A percentile compares a stretch with the other conserved stretches of the same genome.
Evolutionary conservation across 225 moss, liverwort and hornwort genomes (phyloP).

Genomic region (Antitrichia curtipendula): DNA sequence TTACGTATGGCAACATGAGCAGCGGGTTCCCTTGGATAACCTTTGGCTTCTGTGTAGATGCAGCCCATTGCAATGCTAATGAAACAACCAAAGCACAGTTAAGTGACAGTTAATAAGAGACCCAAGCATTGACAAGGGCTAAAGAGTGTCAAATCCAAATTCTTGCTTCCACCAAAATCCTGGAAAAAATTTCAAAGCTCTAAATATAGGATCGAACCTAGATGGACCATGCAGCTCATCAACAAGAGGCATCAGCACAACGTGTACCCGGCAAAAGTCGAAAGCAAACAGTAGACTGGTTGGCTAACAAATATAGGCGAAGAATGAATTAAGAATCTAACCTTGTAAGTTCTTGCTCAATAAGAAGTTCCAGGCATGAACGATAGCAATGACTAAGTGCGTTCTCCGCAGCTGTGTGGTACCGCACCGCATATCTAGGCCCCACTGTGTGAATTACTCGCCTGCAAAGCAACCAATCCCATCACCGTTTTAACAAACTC

Average conservation of each 20-base stretch:
- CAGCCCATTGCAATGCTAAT: slow-evolving; percentile 83
- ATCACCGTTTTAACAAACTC: not conserved
- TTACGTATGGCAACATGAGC: slow-evolving; percentile 97
- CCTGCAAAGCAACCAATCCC: slow-evolving; percentile 37
- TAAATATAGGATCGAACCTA: not conserved
- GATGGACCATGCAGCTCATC: not conserved
- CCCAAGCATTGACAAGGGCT: not conserved
- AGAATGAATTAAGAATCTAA: slow-evolving; percentile 1
- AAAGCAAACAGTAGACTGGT: not conserved
- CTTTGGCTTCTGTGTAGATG: slow-evolving; percentile 95
- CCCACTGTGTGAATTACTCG: slow-evolving; percentile 96
- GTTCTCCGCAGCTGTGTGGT: slow-evolving; percentile 97
- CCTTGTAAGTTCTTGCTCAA: slow-evolving; percentile 91
- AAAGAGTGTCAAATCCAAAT: not conserved
- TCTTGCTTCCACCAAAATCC: not conserved
- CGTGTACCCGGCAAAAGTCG: not conserved
- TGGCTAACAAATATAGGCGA: not conserved
- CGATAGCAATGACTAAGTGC: slow-evolving; percentile 99
- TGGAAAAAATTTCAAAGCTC: not conserved
- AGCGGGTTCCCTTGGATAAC: slow-evolving; percentile 91
- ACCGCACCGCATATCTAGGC: slow-evolving; percentile 88
- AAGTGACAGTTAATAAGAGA: not conserved
- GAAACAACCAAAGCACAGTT: not conserved
- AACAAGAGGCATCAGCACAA: not conserved
- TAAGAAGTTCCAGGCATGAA: slow-evolving; percentile 87